These are phyloP conservation scores for Peronospora farinosa DNA, from an alignment of 352 stramenopile species.

Conservation along the genomic window DNA sequence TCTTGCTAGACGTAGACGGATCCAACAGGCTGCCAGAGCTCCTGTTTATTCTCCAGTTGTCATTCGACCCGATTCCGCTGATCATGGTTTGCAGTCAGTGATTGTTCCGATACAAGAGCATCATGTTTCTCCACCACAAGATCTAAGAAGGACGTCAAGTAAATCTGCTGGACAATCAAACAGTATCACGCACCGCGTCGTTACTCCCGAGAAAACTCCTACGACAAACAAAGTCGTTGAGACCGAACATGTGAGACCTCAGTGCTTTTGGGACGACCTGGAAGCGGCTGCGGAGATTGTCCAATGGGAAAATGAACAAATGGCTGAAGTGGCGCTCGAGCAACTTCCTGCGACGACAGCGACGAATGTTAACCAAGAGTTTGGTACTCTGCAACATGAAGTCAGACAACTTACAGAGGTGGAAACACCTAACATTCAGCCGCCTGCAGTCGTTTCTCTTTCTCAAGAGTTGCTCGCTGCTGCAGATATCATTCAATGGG, in stretches of 20 bases:
- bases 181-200: conserved; percentile 8
- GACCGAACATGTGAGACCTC: conserved; percentile 6
- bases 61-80: conserved; percentile 2
- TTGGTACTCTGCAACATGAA: background rate
- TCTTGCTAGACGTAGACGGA: conserved; percentile 45
- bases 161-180: conserved; percentile 1
- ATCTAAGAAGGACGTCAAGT: conserved; percentile 2
- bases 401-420: background rate
- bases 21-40: background rate
- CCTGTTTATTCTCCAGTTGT: conserved; percentile 3
- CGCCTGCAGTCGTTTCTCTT: conserved; percentile 12
- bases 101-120: conserved; percentile 2
- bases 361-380: background rate
- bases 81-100: background rate
- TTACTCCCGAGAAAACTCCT: conserved; percentile 22
- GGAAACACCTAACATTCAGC: background rate
- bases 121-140: background rate
- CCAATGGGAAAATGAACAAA: conserved; percentile 47
- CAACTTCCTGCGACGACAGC: conserved; percentile 1
- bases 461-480: conserved; percentile 37
- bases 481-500: conserved; percentile 42
- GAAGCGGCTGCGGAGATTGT: conserved; percentile 46
- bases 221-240: conserved; percentile 1
- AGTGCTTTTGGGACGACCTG: conserved; percentile 37
- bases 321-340: conserved; percentile 23